Evolutionary conservation across 129 eudicot species (phyloP), one percentile per base, ranked within the genome.

Genomic region (Smallanthus sonchifolius): DNA sequence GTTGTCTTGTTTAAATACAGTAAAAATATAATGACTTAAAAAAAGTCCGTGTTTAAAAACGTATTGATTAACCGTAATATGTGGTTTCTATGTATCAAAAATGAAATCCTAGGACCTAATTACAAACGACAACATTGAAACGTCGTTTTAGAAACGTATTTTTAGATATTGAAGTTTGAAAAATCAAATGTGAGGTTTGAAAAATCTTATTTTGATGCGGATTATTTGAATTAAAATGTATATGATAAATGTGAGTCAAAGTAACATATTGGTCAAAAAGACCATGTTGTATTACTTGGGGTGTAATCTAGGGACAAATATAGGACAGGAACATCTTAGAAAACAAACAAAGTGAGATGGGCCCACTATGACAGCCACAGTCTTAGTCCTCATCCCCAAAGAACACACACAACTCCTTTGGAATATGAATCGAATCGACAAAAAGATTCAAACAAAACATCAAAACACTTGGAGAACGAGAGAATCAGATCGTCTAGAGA

Each of bases 371-470:
- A 65, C 80, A 76, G 76, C 38, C 56, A 79, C 78, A 79, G 78
- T 79, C 62, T 65, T 52, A 72, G 73, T 79, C 78, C 77, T 61
- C 82, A 70, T 70, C 77, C 82, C 78, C 83, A 72, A 72, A 73
- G 78, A 79, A 79, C 78, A 79, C 64, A 72, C 73, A 79, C 83
- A 79, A 32, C 62, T 34, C 78, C 78, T 79, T 79, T 79, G 78
- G 83, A 72, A 72, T 72, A 65, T 79, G 47, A 79, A 79, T 79
- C 83, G 78, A 79, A 79, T 79, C 83, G 83, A 72, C 83, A 79
- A 79, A 79, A 79, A 79, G 83, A 79, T 79, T 79, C 83, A 79
- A 72, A 79, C 78, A 79, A 65, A 72, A 79, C 83, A 79, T 79
- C 78, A 79, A 72, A 72, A 65, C 78, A 72, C 83, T 72, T 73